Evolutionary conservation across 768 basidiomycete species (phyloP).

Genomic region (Termitomyces heimii): DNA sequence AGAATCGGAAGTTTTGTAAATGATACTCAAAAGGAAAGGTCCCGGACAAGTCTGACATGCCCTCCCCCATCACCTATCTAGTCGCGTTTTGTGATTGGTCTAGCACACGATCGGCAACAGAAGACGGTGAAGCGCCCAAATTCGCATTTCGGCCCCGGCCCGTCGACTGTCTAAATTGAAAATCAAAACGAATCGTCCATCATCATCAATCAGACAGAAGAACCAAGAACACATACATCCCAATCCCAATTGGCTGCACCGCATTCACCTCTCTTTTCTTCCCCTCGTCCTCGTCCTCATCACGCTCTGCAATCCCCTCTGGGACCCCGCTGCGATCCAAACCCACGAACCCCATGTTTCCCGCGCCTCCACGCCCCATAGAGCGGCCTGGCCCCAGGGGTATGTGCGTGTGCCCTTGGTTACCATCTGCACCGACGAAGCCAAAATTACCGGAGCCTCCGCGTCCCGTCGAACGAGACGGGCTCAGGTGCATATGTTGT

Average conservation of each 20-base stretch:
- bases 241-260: too few species aligned
- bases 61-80: neutral
- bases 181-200: neutral
- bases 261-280: neutral
- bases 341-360: conserved; percentile 7
- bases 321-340: neutral
- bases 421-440: neutral
- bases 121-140: neutral
- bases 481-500: neutral
- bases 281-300: neutral
- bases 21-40: neutral
- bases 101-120: neutral
- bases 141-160: neutral
- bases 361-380: conserved; percentile 15
- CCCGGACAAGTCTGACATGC: neutral
- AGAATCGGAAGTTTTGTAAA: neutral
- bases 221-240: neutral
- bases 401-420: neutral
- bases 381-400: conserved; percentile 1
- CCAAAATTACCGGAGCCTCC: neutral
- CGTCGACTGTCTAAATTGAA: neutral
- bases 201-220: neutral
- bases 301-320: neutral
- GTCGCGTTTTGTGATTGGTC: neutral
- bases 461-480: neutral